phyloP scores from a whole-genome alignment of 139 green algal species.

The Volvox reticuliferus region DNA sequence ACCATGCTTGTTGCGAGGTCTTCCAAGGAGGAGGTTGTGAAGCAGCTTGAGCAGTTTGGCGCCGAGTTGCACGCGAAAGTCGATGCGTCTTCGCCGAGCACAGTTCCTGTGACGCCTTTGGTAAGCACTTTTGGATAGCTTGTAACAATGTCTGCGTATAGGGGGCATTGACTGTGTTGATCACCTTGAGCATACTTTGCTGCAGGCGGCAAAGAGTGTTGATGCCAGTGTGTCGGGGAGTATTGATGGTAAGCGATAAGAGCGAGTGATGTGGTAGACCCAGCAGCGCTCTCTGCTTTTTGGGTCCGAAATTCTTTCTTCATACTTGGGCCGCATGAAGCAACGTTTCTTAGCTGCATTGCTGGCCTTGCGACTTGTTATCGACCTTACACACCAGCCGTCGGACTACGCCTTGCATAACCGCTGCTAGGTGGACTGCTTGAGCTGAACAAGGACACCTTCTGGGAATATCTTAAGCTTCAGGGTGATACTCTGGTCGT shows the following conservation, averaged over 20 bases:
- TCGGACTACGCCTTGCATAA: not conserved
- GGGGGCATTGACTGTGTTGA: not conserved
- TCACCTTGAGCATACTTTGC: not conserved
- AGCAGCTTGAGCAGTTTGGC: constrained; percentile 19
- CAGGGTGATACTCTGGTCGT: constrained; percentile 41
- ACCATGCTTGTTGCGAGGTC: not conserved
- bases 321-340: not conserved
- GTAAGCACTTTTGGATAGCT: not conserved
- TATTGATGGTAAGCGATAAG: constrained; percentile 31
- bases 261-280: not conserved
- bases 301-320: not conserved
- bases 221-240: not conserved
- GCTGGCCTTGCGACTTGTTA: too few species aligned
- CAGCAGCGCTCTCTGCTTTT: not conserved
- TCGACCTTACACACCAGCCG: not conserved
- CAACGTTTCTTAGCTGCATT: not conserved
- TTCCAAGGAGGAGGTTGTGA: constrained; percentile 13
- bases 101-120: not conserved
- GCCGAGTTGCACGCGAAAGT: not conserved
- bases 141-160: not conserved
- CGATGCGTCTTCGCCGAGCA: not conserved
- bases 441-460: constrained; percentile 48
- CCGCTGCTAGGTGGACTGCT: constrained; percentile 23
- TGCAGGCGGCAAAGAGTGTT: constrained; percentile 5
- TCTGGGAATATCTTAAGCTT: constrained; percentile 44